Evolutionary conservation across 495 filamentous ascomycete genomes (phyloP), one percentile per base, ranked within the genome.

Genomic region (Penicillium alfredii): DNA sequence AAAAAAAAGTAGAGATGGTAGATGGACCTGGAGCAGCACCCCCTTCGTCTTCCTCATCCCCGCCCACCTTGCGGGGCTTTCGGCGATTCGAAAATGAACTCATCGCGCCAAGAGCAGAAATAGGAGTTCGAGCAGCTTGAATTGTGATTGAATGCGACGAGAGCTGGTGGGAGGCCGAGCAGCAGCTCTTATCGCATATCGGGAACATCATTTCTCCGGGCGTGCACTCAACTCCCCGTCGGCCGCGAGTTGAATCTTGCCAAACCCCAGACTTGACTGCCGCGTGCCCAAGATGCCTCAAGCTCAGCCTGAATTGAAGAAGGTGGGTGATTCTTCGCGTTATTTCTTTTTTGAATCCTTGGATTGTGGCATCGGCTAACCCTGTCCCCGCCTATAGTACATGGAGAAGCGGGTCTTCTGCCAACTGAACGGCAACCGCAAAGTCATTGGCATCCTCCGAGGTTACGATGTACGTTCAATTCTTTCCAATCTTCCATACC

Each of bases 361-460:
- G n/a, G n/a, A n/a, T 36, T n/a, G 25, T 5, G 13, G 25, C 14
- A n/a, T 8, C 13, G 10, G 24, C 53, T 56, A 20, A 56, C 41
- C n/a, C 24, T 20, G 16, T 34, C 10, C 33, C 13, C 17, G 37
- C 13, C n/a, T 40, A 45, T 60, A 98, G 92, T 98, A 98, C 68
- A 88, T 98, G 71, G 92, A 97, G 73, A 98, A 98, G 76, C 79
- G 93, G 62, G 76, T 98, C 56, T 94, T 95, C 65, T 87, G 95
- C 55, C 88, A 98, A 63, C 69, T 98, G 44, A 97, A 98, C 69
- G 92, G 93, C 58, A 90, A 86, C 64, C 84, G 92, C 56, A 95
- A 94, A 69, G 93, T 98, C 47, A 84, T 94, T 61, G 92, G 92
- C 47, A 78, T 94, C 24, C 76, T 98, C 28, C 75, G 92, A 49